Evolutionary conservation across 2,329 filamentous ascomycete genomes (phyloP), one percentile per base, ranked within the genome.

Genomic region (Microcera coccophila): DNA sequence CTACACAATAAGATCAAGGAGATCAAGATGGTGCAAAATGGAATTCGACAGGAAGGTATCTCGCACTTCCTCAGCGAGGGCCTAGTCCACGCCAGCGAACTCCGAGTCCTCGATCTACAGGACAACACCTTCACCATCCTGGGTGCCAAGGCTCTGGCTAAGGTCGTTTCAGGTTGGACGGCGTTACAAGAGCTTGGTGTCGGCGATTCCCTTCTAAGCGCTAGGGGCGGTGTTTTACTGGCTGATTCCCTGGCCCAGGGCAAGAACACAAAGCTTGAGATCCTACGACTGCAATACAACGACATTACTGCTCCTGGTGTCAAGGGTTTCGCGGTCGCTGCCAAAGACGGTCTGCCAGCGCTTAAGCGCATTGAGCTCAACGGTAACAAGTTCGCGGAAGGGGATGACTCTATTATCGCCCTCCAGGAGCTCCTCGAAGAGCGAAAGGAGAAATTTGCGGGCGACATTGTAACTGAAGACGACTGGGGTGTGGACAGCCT

Each of bases 11-110:
- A 85, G 44, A 79, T 98, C 50, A 86, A 84, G 68, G 82, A 82
- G 45, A 81, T 98, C 55, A 94, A 91, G 75, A 97, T 98, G 93
- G 89, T 95, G 19, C 93, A 97, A 69, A 97, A 98, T 65, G 93
- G 93, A 39, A 98, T 98, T 56, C 81, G 93, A 33, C 88, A 91
- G 62, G 90, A 97, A 66, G 93, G 93, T 47, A 93, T 97, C 60
- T 83, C 83, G 36, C 78, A 85, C 53, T 74, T 98, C 43, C 72
- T 98, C 51, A 82, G 79, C 47, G 75, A 90, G 40, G 93, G 93
- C 49, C 75, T 98, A 40, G 79, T 76, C 51, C 76, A 87, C 58
- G 81, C 88, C 38, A 74, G 72, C 22, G 71, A 74, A 34, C 76
- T 98, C 42, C 75, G 84, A 62, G 78, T 90, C 12, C 71, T 98